A percentile compares a stretch with the other conserved stretches of the same genome.
These are phyloP conservation scores for Eucommia ulmoides DNA, from an alignment of 257 asterid genomes.

Conservation along the genomic window DNA sequence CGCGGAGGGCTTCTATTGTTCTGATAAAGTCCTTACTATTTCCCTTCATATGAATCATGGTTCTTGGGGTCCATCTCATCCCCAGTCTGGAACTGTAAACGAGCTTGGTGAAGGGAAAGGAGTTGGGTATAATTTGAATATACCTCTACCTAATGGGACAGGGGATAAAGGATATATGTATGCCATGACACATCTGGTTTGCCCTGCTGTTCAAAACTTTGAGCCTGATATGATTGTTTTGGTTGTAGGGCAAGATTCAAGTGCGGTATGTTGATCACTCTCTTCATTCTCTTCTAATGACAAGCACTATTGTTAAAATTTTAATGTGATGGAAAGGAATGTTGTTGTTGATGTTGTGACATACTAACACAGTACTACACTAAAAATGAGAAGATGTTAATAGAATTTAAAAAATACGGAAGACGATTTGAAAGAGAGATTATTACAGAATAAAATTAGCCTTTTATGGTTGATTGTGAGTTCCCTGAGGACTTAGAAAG, in stretches of 20 bases:
- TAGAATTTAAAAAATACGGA: too few species aligned
- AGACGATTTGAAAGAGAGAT: too few species aligned
- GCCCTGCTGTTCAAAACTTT: constrained; percentile 57
- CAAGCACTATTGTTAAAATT: too few species aligned
- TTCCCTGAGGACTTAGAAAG: too few species aligned
- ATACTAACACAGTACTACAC: too few species aligned
- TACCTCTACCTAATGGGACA: constrained; percentile 87
- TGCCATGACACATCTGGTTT: constrained; percentile 52
- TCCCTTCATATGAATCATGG: constrained; percentile 96
- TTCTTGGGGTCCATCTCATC: constrained; percentile 98
- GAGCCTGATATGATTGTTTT: constrained; percentile 64
- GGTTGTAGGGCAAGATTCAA: constrained; percentile 87
- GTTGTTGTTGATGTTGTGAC: too few species aligned
- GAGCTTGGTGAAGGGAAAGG: constrained; percentile 87
- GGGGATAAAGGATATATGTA: constrained; percentile 63
- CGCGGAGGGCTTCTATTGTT: constrained; percentile 70
- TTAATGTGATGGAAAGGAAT: too few species aligned
- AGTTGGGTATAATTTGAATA: constrained; percentile 66
- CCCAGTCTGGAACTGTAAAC: constrained; percentile 58
- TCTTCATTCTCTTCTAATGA: not conserved
- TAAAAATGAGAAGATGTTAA: too few species aligned
- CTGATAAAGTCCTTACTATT: constrained; percentile 60
- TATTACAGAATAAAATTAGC: too few species aligned
- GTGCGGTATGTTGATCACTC: constrained; percentile 54
- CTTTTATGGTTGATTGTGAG: too few species aligned